These are phyloP conservation scores for Aspergillus fijiensis DNA, from an alignment of 2,329 filamentous ascomycete species.

Conservation along the genomic window DNA sequence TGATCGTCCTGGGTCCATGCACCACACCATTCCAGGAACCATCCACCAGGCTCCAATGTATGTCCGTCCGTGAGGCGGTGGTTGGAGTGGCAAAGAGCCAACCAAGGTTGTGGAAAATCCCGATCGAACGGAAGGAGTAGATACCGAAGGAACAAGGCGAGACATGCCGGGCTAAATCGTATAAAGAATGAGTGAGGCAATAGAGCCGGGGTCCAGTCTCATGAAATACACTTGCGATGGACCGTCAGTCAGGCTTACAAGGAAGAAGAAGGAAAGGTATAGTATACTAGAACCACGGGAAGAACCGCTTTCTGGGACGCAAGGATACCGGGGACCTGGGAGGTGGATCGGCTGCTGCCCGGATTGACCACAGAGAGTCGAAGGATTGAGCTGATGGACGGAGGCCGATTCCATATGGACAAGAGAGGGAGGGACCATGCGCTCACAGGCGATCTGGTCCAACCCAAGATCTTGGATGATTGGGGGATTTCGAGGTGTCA, in stretches of 20 bases:
- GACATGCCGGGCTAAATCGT: neutral
- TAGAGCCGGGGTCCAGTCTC: neutral
- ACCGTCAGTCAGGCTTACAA: neutral
- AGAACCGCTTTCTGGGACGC: constrained; percentile 9
- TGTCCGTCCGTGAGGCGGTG: neutral
- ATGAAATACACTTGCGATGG: constrained; percentile 1
- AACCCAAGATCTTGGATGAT: neutral
- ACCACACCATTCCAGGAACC: constrained; percentile 1
- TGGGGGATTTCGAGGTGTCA: neutral
- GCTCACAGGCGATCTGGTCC: neutral
- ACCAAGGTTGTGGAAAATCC: neutral
- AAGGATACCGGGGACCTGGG: constrained; percentile 8
- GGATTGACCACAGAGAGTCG: neutral
- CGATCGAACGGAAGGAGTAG: neutral
- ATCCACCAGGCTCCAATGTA: neutral
- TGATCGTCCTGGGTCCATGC: constrained; percentile 8
- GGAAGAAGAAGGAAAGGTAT: too few species aligned
- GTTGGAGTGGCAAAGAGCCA: neutral
- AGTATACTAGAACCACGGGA: constrained; percentile 1
- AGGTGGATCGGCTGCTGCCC: constrained; percentile 1
- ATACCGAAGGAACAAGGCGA: neutral
- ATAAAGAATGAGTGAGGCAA: neutral
- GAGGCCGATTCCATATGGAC: neutral
- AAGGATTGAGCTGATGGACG: neutral
- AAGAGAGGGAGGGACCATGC: neutral